Percentiles rank a stretch among this genome's conserved stretches.
Conservation (phyloP, 345 rosid species). For the Citrus inodora region DNA sequence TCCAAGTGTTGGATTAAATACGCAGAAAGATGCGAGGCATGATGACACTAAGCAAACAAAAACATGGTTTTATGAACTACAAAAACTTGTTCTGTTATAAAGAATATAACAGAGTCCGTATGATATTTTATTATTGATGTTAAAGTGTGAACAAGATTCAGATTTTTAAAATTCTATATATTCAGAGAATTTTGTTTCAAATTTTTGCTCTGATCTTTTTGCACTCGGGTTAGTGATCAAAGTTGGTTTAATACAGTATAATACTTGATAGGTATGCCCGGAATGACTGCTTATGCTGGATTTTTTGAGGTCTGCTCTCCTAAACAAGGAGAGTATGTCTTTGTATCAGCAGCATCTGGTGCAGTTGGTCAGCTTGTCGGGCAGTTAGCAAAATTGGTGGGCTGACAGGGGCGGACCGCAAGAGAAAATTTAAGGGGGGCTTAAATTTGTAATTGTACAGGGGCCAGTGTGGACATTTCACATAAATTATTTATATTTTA, state of each 20-base stretch:
- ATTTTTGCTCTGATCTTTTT: background rate
- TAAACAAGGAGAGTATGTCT: constrained; percentile 24
- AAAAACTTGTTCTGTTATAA: background rate
- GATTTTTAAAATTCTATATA: no score
- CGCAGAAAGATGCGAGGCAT: no score
- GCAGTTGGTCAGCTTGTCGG: constrained; percentile 40
- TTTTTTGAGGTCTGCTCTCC: constrained; percentile 33
- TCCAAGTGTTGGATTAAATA: no score
- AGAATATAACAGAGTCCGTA: background rate
- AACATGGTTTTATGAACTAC: no score
- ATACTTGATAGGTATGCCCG: constrained; percentile 25
- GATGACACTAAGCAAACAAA: background rate
- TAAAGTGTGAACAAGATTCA: background rate
- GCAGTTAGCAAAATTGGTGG: constrained; percentile 25
- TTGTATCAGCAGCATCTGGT: constrained; percentile 28
- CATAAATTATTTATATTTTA: no score
- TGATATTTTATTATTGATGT: background rate
- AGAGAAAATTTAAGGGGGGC: no score
- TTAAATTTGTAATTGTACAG: no score
- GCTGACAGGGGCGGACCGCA: no score
- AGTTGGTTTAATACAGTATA: background rate
- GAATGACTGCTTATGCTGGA: constrained; percentile 32
- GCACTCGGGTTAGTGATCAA: background rate
- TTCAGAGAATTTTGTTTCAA: background rate
- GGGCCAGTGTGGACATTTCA: no score